Evolutionary conservation across 2,329 filamentous ascomycete species (phyloP).

Genomic region (Pseudogymnoascus sp.): DNA sequence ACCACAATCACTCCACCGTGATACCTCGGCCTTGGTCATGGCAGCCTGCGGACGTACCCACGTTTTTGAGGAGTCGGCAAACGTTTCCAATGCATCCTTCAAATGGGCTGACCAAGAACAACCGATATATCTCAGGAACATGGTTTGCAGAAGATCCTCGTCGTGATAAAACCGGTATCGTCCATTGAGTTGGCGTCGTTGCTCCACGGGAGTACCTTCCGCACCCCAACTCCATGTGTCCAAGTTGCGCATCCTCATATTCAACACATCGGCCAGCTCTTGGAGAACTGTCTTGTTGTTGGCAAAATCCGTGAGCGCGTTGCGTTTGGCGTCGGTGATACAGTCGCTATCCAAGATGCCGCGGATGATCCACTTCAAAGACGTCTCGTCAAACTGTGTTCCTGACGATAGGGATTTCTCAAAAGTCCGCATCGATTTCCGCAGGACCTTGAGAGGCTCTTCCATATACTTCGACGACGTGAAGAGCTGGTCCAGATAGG

Average conservation of each 20-base stretch:
- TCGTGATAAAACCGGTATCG: conserved; percentile 53
- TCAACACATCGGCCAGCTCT: conserved; percentile 49
- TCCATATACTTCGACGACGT: conserved; percentile 30
- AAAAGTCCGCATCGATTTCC: conserved; percentile 31
- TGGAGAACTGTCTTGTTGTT: conserved; percentile 39
- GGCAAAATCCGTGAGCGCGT: conserved; percentile 40
- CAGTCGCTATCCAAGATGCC: conserved; percentile 43
- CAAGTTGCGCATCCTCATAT: conserved; percentile 43
- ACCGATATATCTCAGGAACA: conserved; percentile 46
- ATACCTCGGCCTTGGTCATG: conserved; percentile 24
- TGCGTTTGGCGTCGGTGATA: conserved; percentile 41
- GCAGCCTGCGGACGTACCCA: conserved; percentile 21
- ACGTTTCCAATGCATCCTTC: conserved; percentile 29
- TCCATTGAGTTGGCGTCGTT: conserved; percentile 46
- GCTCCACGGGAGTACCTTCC: conserved; percentile 37
- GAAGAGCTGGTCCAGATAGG: conserved; percentile 45
- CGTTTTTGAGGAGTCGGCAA: conserved; percentile 10
- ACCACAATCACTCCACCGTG: background rate
- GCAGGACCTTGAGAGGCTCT: conserved; percentile 34
- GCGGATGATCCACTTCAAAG: conserved; percentile 37
- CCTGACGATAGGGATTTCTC: conserved; percentile 17
- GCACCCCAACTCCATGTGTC: conserved; percentile 43
- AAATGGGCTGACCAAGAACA: conserved; percentile 40
- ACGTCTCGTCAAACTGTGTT: conserved; percentile 32
- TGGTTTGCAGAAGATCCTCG: conserved; percentile 46